phyloP scores from a whole-genome alignment of 228 moss, liverwort and hornwort genomes.

The Sphagnum fallax region DNA sequence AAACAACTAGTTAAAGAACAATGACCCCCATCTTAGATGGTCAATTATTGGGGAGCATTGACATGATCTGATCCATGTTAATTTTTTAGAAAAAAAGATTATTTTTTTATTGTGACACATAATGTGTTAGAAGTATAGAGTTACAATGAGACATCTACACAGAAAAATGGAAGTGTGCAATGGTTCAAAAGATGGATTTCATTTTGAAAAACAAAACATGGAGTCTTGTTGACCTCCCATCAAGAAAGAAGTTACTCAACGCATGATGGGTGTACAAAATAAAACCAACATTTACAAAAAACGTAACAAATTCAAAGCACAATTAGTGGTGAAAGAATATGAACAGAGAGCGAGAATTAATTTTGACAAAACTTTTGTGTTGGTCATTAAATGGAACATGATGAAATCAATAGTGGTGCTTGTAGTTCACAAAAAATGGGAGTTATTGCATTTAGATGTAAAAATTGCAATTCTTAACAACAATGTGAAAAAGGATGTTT shows the following conservation, averaged over 20 bases:
- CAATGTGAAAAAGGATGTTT: not conserved
- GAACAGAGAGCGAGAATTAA: not conserved
- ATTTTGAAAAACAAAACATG: too few relatives aligned
- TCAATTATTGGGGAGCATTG: too few relatives aligned
- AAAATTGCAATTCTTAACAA: not conserved
- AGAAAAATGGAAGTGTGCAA: too few relatives aligned
- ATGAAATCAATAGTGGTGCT: not conserved
- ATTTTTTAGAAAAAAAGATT: too few relatives aligned
- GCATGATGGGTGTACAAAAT: not conserved
- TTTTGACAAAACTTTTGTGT: not conserved
- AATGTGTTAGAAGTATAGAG: too few relatives aligned
- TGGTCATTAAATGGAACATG: not conserved
- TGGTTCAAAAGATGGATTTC: too few relatives aligned
- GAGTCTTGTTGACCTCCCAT: too few relatives aligned
- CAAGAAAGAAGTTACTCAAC: not conserved
- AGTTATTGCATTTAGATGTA: not conserved
- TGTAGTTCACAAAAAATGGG: not conserved
- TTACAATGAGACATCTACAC: too few relatives aligned
- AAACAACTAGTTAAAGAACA: too few relatives aligned
- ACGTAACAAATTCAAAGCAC: not conserved
- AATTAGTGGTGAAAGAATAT: not conserved
- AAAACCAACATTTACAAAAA: not conserved
- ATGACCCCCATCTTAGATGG: too few relatives aligned
- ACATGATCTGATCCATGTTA: too few relatives aligned
- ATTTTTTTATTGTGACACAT: too few relatives aligned